phyloP scores from a whole-genome alignment of 352 stramenopile genomes.

The Phytophthora pinifolia region DNA sequence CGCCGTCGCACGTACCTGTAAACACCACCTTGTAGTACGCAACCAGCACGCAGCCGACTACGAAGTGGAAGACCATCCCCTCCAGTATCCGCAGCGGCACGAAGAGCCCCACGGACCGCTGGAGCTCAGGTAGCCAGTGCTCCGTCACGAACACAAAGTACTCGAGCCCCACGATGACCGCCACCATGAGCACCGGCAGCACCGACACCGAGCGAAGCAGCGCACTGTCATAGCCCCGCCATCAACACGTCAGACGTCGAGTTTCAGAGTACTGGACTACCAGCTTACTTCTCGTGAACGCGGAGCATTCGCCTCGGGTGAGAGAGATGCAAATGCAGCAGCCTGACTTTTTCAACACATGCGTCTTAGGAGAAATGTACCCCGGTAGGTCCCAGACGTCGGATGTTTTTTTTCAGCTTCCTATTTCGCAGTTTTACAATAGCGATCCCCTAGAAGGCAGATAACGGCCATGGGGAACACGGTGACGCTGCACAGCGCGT shows the following conservation, averaged over 20 bases:
- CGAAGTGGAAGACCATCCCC: constrained; percentile 57
- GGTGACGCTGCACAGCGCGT: constrained; percentile 81
- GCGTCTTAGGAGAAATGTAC: too few relatives aligned
- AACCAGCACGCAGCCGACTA: constrained; percentile 45
- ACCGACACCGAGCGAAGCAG: constrained; percentile 63
- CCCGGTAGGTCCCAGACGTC: constrained; percentile 17
- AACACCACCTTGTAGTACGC: constrained; percentile 77
- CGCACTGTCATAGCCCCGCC: constrained; percentile 28
- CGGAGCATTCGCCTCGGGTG: constrained; percentile 56
- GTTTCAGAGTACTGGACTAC: background rate
- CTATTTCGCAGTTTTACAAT: too few relatives aligned
- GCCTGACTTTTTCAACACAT: too few relatives aligned
- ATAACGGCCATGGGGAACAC: constrained; percentile 72
- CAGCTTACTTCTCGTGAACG: constrained; percentile 64
- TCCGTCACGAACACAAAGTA: constrained; percentile 66
- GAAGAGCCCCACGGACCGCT: constrained; percentile 17
- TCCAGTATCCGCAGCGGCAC: constrained; percentile 38
- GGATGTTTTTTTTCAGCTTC: too few relatives aligned
- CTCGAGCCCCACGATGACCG: constrained; percentile 59
- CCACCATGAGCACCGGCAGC: constrained; percentile 66
- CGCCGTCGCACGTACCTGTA: constrained; percentile 45
- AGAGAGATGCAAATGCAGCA: too few relatives aligned
- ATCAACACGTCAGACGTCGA: background rate
- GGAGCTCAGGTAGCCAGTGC: constrained; percentile 45
- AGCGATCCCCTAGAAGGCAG: constrained; percentile 7